A percentile compares a stretch with the other conserved stretches of the same genome.
These are phyloP conservation scores for Macrotyloma uniflorum DNA, from an alignment of 306 rosid genomes.

Conservation along the genomic window DNA sequence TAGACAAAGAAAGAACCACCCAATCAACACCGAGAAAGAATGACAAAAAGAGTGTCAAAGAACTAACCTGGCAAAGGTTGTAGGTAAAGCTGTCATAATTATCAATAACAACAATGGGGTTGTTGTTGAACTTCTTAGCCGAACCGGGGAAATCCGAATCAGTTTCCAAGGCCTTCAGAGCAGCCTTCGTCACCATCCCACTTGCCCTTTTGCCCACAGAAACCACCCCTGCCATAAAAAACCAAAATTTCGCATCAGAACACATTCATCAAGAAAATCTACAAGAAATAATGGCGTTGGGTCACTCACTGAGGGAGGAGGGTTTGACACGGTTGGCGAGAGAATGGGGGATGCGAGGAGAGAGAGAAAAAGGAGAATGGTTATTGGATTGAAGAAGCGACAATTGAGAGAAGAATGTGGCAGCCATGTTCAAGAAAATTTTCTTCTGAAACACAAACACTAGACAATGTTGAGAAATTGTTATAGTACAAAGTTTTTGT, in stretches of 20 bases:
- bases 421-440: background rate
- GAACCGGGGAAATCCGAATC: slow-evolving; percentile 27
- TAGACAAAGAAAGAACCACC: background rate
- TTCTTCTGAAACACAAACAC: too few relatives aligned
- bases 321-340: background rate
- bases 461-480: background rate
- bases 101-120: slow-evolving; percentile 56
- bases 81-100: slow-evolving; percentile 84
- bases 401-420: background rate
- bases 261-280: background rate
- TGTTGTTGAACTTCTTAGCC: background rate
- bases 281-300: background rate
- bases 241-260: slow-evolving; percentile 25
- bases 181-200: slow-evolving; percentile 53
- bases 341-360: background rate
- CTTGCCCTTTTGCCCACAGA: slow-evolving; percentile 39
- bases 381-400: slow-evolving; percentile 17
- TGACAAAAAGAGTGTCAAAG: background rate
- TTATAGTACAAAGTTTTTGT: too few relatives aligned
- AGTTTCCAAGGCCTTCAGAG: background rate
- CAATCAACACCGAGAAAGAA: background rate
- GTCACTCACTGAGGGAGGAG: background rate
- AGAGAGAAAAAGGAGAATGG: background rate
- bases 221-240: slow-evolving; percentile 32
- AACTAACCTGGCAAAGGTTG: slow-evolving; percentile 87